phyloP scores from a whole-genome alignment of 2,329 filamentous ascomycete species.

The Macrophomina pseudophaseolina region DNA sequence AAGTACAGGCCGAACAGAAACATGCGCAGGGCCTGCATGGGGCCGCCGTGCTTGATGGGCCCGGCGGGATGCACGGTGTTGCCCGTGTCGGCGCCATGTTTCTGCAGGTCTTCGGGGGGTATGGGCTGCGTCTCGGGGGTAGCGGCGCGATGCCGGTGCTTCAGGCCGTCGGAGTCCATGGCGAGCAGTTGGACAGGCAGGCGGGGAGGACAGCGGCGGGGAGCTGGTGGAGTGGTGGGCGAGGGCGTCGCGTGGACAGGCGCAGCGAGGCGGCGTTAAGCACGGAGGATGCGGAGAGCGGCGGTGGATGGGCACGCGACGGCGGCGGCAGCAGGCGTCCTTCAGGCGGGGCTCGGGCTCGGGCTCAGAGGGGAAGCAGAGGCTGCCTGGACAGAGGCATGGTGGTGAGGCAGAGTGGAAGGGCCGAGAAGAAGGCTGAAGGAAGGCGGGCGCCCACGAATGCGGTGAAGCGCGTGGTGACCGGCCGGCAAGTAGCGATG shows the following conservation, averaged over 20 bases:
- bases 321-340: conserved; percentile 3
- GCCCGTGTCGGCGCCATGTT: conserved; percentile 12
- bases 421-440: conserved; percentile 9
- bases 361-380: conserved; percentile 22
- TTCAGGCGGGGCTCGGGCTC: background rate
- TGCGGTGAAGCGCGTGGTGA: conserved; percentile 15
- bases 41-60: conserved; percentile 48
- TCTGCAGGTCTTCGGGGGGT: conserved; percentile 10
- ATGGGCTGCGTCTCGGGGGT: conserved; percentile 6
- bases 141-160: conserved; percentile 35
- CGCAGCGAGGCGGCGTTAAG: conserved; percentile 12
- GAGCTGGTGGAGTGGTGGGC: conserved; percentile 11
- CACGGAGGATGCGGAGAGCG: background rate
- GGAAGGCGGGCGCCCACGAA: conserved; percentile 6
- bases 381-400: conserved; percentile 17
- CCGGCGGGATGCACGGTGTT: conserved; percentile 40
- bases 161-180: conserved; percentile 39
- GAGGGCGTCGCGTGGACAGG: conserved; percentile 15
- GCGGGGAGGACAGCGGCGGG: conserved; percentile 20
- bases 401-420: background rate
- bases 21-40: conserved; percentile 51
- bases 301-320: conserved; percentile 12
- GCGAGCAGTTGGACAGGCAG: conserved; percentile 23
- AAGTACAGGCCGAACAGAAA: conserved; percentile 53
- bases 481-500: conserved; percentile 15